Evolutionary conservation across 352 stramenopile genomes (phyloP).

Genomic region (Phytophthora vignae): DNA sequence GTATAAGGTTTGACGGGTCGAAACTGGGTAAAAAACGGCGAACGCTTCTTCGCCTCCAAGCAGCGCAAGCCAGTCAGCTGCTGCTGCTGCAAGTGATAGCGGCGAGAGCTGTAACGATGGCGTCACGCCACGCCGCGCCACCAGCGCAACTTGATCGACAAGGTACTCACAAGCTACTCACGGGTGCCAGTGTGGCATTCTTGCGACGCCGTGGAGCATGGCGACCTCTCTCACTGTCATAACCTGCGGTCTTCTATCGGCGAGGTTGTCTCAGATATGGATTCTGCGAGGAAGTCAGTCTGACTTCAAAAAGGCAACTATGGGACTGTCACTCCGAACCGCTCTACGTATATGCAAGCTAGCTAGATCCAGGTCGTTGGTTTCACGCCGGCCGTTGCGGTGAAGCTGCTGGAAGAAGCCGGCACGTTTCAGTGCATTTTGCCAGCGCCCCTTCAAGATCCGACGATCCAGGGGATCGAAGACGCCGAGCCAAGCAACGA

Average conservation of each 20-base stretch:
- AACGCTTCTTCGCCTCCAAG: too few relatives aligned
- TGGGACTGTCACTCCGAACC: constrained; percentile 17
- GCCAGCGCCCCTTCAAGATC: constrained; percentile 32
- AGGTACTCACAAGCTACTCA: constrained; percentile 1
- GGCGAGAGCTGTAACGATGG: neutral
- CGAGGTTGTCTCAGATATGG: neutral
- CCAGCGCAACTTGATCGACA: constrained; percentile 2
- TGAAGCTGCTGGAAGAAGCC: neutral
- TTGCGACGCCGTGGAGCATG: neutral
- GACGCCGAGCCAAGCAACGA: neutral
- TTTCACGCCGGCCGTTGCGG: constrained; percentile 19
- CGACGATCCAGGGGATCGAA: constrained; percentile 3
- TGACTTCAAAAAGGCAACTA: constrained; percentile 21
- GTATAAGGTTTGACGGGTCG: constrained; percentile 4
- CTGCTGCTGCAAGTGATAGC: neutral
- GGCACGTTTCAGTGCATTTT: neutral
- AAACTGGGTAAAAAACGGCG: neutral
- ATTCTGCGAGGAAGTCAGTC: neutral
- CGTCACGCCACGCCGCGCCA: neutral
- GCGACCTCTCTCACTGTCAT: neutral
- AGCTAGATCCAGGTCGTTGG: constrained; percentile 4
- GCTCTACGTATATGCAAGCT: neutral
- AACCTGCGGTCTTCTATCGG: neutral
- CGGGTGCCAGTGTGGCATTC: neutral
- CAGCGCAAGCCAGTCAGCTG: neutral